Conservation (phyloP, 805 yeast genomes). For the Wickerhamomyces tratensis region DNA sequence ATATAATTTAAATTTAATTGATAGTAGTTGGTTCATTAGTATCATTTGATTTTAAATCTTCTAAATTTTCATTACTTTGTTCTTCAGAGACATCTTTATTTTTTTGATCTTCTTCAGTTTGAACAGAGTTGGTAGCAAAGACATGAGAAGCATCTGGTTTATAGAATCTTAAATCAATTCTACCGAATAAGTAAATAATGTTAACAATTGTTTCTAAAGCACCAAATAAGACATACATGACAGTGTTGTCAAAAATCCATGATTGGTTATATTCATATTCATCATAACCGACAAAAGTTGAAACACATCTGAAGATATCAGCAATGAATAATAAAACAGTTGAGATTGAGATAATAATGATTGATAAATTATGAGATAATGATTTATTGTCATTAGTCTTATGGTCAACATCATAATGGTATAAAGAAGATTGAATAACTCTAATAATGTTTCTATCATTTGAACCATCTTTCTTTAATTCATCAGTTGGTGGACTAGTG, state of each 20-base stretch:
- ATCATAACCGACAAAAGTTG: slow-evolving; percentile 24
- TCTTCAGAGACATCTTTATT: no score
- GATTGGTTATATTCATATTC: slow-evolving; percentile 23
- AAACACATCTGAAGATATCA: slow-evolving; percentile 39
- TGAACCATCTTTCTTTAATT: slow-evolving; percentile 15
- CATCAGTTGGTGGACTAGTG: slow-evolving; percentile 22
- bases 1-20: no score
- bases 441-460: slow-evolving; percentile 36
- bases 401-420: slow-evolving; percentile 18
- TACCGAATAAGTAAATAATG: slow-evolving; percentile 44
- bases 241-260: slow-evolving; percentile 44
- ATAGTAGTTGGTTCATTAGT: no score
- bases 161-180: slow-evolving; percentile 73
- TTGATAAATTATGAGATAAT: slow-evolving; percentile 41
- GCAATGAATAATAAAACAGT: slow-evolving; percentile 41
- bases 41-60: no score
- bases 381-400: slow-evolving; percentile 16
- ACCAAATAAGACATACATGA: slow-evolving; percentile 64
- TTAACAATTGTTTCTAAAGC: slow-evolving; percentile 52
- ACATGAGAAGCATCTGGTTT: slow-evolving; percentile 48
- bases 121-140: no score
- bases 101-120: no score
- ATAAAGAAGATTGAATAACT: slow-evolving; percentile 51
- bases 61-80: no score
- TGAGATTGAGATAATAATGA: slow-evolving; percentile 31